Conservation (phyloP, 768 basidiomycete species). For the Lenzites betulinus region DNA sequence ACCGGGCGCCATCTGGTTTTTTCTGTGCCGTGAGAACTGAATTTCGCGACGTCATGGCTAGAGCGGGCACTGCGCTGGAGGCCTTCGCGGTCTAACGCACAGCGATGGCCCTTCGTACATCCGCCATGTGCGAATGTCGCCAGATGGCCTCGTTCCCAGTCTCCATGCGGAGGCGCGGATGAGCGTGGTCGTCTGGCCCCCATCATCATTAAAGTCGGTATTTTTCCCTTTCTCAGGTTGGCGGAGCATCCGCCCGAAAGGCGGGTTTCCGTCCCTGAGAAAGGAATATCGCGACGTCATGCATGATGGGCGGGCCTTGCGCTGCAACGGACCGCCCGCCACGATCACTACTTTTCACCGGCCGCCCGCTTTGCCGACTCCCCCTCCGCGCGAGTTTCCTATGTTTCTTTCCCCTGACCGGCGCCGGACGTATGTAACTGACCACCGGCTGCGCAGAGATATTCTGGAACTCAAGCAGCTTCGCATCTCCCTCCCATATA, state of each 20-base stretch:
- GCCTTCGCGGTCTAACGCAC: too few species aligned
- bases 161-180: too few species aligned
- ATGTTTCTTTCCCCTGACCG: too few species aligned
- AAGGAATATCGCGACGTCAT: slow-evolving; percentile 15
- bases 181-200: too few species aligned
- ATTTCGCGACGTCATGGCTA: too few species aligned
- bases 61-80: too few species aligned
- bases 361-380: background rate
- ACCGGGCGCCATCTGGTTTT: too few species aligned
- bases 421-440: slow-evolving; percentile 1
- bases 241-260: background rate
- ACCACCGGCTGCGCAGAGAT: slow-evolving; percentile 22
- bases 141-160: too few species aligned
- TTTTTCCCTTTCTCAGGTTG: slow-evolving; percentile 2
- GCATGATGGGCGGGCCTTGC: slow-evolving; percentile 8
- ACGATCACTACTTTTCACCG: background rate
- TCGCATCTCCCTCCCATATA: slow-evolving; percentile 61
- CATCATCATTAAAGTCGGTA: too few species aligned
- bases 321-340: background rate
- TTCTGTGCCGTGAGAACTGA: too few species aligned
- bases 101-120: too few species aligned
- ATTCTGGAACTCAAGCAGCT: slow-evolving; percentile 68
- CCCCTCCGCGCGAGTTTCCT: background rate
- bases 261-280: background rate
- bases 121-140: too few species aligned